Conservation (phyloP, 345 rosid genomes). For the Eucalyptus cloeziana region DNA sequence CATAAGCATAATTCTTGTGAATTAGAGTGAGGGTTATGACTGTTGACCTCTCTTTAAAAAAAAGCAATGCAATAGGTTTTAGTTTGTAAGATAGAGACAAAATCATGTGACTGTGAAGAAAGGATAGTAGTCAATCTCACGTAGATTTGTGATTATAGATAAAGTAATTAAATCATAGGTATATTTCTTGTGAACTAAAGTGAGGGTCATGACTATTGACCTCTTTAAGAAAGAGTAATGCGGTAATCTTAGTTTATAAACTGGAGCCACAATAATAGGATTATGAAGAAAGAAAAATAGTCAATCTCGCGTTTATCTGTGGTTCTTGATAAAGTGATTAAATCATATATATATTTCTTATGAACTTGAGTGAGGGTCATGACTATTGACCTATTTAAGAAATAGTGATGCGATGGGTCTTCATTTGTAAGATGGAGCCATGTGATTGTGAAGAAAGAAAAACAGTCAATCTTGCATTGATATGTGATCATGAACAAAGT, state of each 20-base stretch:
- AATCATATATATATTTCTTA: neutral
- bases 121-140: neutral
- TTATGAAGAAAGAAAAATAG: too few species aligned
- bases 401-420: neutral
- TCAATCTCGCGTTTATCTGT: accelerated
- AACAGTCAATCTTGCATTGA: neutral
- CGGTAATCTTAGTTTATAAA: too few species aligned
- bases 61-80: neutral
- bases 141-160: neutral
- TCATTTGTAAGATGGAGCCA: neutral
- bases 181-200: neutral
- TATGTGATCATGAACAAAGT: too few species aligned
- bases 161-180: neutral
- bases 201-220: neutral
- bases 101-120: too few species aligned
- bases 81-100: neutral
- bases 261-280: neutral
- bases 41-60: neutral
- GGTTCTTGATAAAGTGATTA: neutral
- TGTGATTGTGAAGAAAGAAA: neutral
- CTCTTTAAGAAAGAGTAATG: neutral
- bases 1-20: neutral
- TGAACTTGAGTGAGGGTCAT: neutral
- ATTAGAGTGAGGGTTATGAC: neutral
- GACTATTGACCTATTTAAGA: neutral